Conservation (phyloP, 2,329 filamentous ascomycete species). For the Aspergillus pseudonomiae region DNA sequence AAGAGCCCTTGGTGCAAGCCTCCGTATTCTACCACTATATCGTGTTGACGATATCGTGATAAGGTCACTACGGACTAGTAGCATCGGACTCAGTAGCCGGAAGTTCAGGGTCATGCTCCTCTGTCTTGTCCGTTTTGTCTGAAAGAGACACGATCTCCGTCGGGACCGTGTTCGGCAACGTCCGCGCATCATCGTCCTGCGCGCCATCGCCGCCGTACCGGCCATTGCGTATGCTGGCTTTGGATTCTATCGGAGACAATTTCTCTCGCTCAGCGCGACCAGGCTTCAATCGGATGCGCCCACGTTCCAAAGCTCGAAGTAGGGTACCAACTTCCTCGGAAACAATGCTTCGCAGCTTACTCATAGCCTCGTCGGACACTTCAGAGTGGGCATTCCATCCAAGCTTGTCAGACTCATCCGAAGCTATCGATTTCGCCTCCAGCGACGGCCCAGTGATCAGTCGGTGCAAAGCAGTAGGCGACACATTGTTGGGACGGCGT, state of each 20-base stretch:
- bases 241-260: constrained; percentile 38
- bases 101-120: constrained; percentile 25
- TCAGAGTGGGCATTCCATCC: constrained; percentile 42
- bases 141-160: constrained; percentile 29
- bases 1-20: neutral
- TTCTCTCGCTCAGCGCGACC: constrained; percentile 35
- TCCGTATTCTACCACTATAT: neutral
- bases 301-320: constrained; percentile 40
- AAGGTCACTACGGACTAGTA: constrained; percentile 23
- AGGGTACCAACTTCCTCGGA: constrained; percentile 39
- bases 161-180: constrained; percentile 28
- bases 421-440: constrained; percentile 36
- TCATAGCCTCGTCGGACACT: constrained; percentile 41
- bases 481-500: constrained; percentile 35
- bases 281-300: constrained; percentile 38
- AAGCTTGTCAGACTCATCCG: constrained; percentile 36
- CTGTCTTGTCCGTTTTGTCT: constrained; percentile 16
- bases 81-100: constrained; percentile 31
- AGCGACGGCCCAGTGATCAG: constrained; percentile 38
- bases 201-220: constrained; percentile 18
- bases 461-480: constrained; percentile 34
- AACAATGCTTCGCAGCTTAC: constrained; percentile 41
- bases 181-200: constrained; percentile 25
- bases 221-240: constrained; percentile 25
- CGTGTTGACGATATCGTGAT: neutral